phyloP scores from a whole-genome alignment of 2,329 filamentous ascomycete genomes.

The Colletotrichum higginsianum region DNA sequence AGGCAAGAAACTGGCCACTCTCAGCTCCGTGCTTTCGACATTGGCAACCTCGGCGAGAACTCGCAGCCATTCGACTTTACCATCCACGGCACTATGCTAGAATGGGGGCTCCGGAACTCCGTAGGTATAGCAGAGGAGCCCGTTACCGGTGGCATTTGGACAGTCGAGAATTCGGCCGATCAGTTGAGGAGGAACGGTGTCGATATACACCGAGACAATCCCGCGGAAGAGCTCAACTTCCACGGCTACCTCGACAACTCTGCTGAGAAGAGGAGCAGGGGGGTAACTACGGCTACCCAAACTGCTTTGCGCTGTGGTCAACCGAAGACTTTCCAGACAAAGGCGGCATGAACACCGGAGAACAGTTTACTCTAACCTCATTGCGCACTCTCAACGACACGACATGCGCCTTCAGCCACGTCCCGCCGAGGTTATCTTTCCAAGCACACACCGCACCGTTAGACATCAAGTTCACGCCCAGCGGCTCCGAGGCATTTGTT shows the following conservation, averaged over 20 bases:
- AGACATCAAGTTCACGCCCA: constrained; percentile 73
- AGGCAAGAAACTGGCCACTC: constrained; percentile 67
- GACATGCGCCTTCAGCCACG: constrained; percentile 57
- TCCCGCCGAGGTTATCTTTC: constrained; percentile 70
- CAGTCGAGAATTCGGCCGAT: constrained; percentile 78
- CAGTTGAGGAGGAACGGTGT: constrained; percentile 66
- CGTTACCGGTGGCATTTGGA: constrained; percentile 63
- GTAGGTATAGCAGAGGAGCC: constrained; percentile 76
- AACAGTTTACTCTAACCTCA: constrained; percentile 62
- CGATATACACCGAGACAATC: constrained; percentile 77
- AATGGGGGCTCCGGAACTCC: constrained; percentile 80
- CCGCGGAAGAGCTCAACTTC: constrained; percentile 81
- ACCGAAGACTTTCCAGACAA: constrained; percentile 56
- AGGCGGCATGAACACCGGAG: constrained; percentile 59
- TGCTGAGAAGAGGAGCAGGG: constrained; percentile 51
- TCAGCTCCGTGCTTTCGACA: constrained; percentile 69
- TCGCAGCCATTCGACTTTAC: constrained; percentile 56
- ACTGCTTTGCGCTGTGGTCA: constrained; percentile 78
- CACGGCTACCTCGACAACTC: constrained; percentile 68
- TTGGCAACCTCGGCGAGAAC: constrained; percentile 47
- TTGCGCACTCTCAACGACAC: constrained; percentile 56
- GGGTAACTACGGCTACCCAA: constrained; percentile 79
- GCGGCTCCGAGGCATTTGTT: constrained; percentile 70
- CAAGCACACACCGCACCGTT: constrained; percentile 75
- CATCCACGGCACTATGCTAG: constrained; percentile 60